A percentile compares a stretch with the other conserved stretches of the same genome.
Conservation (phyloP, 495 filamentous ascomycete genomes). For the Bombardia bombarda region DNA sequence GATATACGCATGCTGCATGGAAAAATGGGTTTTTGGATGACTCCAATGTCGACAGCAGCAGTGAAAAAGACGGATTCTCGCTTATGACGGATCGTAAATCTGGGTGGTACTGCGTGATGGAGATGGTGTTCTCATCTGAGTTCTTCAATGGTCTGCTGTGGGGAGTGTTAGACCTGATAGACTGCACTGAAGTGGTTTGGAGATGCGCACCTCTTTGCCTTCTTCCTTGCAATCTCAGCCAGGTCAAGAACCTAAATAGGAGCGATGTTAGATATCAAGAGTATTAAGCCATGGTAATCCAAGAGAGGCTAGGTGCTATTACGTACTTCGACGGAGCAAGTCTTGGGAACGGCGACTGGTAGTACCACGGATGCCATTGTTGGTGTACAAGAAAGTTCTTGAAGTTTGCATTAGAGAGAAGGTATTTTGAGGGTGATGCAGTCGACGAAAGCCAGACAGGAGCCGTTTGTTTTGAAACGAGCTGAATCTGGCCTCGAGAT, state of each 20-base stretch:
- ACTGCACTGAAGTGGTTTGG: neutral
- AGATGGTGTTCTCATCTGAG: neutral
- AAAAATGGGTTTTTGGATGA: conserved; percentile 41
- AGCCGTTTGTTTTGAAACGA: too few relatives aligned
- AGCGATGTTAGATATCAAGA: too few relatives aligned
- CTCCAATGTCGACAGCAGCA: conserved; percentile 29
- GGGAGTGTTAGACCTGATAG: neutral
- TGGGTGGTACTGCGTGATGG: conserved; percentile 17
- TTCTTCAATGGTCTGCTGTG: neutral
- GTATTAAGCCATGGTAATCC: too few relatives aligned
- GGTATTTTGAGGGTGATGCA: too few relatives aligned
- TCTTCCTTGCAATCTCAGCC: neutral
- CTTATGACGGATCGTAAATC: conserved; percentile 14
- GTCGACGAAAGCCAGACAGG: too few relatives aligned
- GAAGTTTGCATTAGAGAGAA: too few relatives aligned
- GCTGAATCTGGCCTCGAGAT: too few relatives aligned
- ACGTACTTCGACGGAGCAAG: too few relatives aligned
- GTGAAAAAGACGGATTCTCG: conserved; percentile 17
- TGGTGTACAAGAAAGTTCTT: too few relatives aligned
- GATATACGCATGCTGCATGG: conserved; percentile 53
- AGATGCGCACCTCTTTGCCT: neutral
- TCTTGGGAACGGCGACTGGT: too few relatives aligned
- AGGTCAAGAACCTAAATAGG: neutral
- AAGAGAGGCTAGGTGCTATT: too few relatives aligned
- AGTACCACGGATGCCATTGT: too few relatives aligned